phyloP scores from a whole-genome alignment of 169 alveolate species.

The Plasmodium gonderi region DNA sequence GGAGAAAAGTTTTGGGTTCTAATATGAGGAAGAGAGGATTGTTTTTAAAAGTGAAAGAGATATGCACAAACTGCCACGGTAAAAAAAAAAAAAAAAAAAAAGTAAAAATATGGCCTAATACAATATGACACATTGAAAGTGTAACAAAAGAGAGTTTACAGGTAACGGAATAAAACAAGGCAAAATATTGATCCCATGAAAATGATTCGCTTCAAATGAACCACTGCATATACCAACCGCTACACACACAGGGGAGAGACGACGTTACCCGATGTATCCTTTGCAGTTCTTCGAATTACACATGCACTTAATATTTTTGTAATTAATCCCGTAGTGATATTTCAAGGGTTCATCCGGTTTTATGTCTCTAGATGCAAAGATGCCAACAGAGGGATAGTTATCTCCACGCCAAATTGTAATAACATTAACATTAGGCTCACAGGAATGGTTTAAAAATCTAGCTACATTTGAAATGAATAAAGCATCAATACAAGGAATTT shows the following conservation, averaged over 20 bases:
- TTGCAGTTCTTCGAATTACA: slow-evolving; percentile 80
- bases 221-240: neutral
- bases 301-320: slow-evolving; percentile 82
- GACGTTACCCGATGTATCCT: slow-evolving; percentile 79
- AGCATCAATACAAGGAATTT: slow-evolving; percentile 88
- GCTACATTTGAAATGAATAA: slow-evolving; percentile 89
- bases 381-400: slow-evolving; percentile 83
- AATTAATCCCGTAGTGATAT: slow-evolving; percentile 81
- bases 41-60: too few relatives aligned
- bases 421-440: slow-evolving; percentile 89
- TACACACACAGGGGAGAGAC: neutral
- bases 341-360: slow-evolving; percentile 85
- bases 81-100: too few relatives aligned
- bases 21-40: too few relatives aligned
- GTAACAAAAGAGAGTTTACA: too few relatives aligned
- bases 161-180: too few relatives aligned
- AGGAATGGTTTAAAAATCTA: slow-evolving; percentile 91
- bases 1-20: neutral
- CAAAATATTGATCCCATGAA: too few relatives aligned
- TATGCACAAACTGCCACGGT: too few relatives aligned
- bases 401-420: slow-evolving; percentile 87
- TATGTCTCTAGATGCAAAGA: slow-evolving; percentile 83
- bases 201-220: too few relatives aligned
- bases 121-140: too few relatives aligned
- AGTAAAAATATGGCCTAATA: too few relatives aligned